Conservation (phyloP, 164 flowering plant species). For the Houttuynia cordata region DNA sequence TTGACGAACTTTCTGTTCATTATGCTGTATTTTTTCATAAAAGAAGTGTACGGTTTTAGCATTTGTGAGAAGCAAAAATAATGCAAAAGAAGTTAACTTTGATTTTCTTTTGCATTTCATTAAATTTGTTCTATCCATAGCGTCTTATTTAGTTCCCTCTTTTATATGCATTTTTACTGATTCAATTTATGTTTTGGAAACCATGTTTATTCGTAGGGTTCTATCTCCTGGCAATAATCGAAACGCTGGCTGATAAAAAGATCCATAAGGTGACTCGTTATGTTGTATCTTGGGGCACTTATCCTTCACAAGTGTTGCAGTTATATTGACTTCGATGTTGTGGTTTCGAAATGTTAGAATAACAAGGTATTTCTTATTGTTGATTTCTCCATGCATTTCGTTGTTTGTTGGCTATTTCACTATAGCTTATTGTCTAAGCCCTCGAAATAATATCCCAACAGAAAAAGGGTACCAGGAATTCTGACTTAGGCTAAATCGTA, state of each 20-base stretch:
- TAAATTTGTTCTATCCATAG: too few species aligned
- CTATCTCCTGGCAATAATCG: constrained; percentile 33
- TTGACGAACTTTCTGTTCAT: too few species aligned
- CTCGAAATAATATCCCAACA: background rate
- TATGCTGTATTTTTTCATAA: too few species aligned
- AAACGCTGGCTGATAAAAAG: constrained; percentile 37
- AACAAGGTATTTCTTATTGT: constrained; percentile 20
- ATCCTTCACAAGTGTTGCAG: constrained; percentile 32
- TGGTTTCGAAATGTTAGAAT: constrained; percentile 26
- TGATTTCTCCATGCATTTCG: too few species aligned
- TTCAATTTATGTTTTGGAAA: background rate
- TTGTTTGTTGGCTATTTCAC: background rate
- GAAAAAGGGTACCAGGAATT: too few species aligned
- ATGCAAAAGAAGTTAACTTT: too few species aligned
- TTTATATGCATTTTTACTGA: background rate
- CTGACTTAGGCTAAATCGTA: too few species aligned
- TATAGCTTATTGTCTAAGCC: background rate
- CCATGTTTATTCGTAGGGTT: constrained; percentile 21
- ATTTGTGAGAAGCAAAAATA: background rate
- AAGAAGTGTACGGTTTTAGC: too few species aligned
- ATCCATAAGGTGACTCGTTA: constrained; percentile 31
- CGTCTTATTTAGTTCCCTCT: too few species aligned
- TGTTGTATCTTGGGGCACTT: constrained; percentile 43
- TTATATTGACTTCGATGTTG: constrained; percentile 36
- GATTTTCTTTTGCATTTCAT: too few species aligned